Base-by-base conservation (phyloP, 805 yeast species). In the Wickerhamiella spandovensis region DNA sequence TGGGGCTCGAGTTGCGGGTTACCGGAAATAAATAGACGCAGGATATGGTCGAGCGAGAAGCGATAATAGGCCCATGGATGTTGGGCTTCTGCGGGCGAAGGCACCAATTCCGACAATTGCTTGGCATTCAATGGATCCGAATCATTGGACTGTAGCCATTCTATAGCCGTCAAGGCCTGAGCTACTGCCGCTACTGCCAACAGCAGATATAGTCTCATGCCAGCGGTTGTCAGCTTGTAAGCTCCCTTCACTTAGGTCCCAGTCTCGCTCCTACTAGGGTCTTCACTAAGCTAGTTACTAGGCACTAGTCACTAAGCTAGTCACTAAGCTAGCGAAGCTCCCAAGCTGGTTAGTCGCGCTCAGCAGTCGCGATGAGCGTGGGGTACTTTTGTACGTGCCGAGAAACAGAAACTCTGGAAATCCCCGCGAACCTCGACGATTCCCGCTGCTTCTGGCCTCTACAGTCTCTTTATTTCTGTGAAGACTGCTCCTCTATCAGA, bases 381-480 rank as follows among this genome's bases (percentile, higher is more conserved):
- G 38, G 20, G 17, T 49, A 49, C 39, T 52, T 46, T 44, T 52
- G 54, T 20, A 46, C 47, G 28, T 52, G 54, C 44, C 50, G 54
- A 2, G 54, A 52, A 43, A 41, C 45, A 7, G 38, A 46, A 23
- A 18, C 4, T 1, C 9, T 13, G 15, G 48, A 48, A 12, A 23
- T 49, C 12, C 66, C 66, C 10, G 53, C 49, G 15, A 50, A 60
- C 2, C 44, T 64, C 10, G 38, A 48, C 23, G 56, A 55, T 43
- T 45, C 53, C 15, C 46, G 44, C 20, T 56, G 64, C 21, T 56
- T 57, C 28, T 59, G 60, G 48, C 45, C 57, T 18, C 51, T 64
- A 5, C 60, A 60, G 50, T 47, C 53, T 44, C 58, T 69, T 37
- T 67, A 66, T 47, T 69, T 63, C 52, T 69, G 72, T 52, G 63